Conservation (phyloP, 768 basidiomycete species). For the Tulasnella sp. region DNA sequence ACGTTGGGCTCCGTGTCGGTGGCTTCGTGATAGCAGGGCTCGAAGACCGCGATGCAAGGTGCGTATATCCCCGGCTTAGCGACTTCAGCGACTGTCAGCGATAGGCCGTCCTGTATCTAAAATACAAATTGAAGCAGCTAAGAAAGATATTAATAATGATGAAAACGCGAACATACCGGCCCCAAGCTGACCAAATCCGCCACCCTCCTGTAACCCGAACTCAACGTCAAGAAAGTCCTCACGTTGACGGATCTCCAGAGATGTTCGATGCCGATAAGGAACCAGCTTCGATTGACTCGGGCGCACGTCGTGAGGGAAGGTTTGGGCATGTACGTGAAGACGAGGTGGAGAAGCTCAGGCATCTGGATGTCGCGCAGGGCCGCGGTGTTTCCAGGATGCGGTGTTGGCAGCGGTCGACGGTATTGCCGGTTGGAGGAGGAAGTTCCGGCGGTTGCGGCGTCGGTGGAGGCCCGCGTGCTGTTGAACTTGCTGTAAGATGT, state of each 20-base stretch:
- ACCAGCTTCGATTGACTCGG: not conserved
- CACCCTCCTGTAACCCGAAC: not conserved
- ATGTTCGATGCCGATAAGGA: conserved; percentile 3
- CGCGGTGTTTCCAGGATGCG: not conserved
- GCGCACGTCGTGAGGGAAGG: not conserved
- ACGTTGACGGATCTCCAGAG: conserved; percentile 3
- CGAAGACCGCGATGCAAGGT: not conserved
- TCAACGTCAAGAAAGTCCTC: not conserved
- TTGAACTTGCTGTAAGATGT: not conserved
- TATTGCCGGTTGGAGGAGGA: not conserved
- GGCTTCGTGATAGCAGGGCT: not conserved
- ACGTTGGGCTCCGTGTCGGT: not conserved
- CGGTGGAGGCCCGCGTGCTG: not conserved
- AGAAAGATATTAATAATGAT: not conserved
- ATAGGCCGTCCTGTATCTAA: not conserved
- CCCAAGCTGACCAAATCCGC: not conserved
- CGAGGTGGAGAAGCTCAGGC: conserved; percentile 3
- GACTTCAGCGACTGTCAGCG: not conserved
- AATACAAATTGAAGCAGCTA: not conserved
- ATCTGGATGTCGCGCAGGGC: not conserved
- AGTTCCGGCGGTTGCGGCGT: not conserved
- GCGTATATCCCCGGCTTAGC: not conserved
- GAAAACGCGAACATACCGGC: not conserved
- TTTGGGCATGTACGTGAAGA: not conserved
- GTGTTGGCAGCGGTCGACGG: not conserved